Evolutionary conservation across 257 asterid species (phyloP), one percentile per base, ranked within the genome.

Genomic region (Nyctanthes arbortristis): DNA sequence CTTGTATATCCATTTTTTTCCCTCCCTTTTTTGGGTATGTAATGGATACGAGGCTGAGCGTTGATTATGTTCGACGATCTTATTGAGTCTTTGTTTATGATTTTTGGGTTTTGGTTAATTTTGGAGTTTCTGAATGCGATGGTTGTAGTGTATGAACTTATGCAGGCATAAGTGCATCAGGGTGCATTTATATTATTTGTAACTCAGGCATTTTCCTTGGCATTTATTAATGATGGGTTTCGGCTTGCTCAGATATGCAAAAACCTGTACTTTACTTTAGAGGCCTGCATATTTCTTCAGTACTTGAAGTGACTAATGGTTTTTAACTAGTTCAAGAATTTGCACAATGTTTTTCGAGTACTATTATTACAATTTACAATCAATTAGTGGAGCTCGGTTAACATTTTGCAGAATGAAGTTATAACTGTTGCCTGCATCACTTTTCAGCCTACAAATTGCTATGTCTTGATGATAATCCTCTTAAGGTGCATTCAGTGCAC

Each of bases 241-340:
- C n/a, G n/a, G n/a, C n/a, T n/a, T n/a, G n/a, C 61, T 40, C 63
- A 12, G 68, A 78, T 78, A 77, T 52, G 45, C n/a, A 24, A 9
- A 25, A 6, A 20, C 9, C n/a, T n/a, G n/a, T n/a, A n/a, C n/a
- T n/a, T n/a, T n/a, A n/a, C n/a, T n/a, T 12, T 57, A 7, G 28
- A 47, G 7, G 20, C 27, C 20, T 47, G 20, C 27, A 47, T 13
- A 4, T 2, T 47, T 18, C 24, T 20, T 47, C 27, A 4, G 25
- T 16, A 47, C 56, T 1, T 47, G 2, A 43, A 47, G 18, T 47
- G 5, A 11, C 28, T 5, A 16, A 16, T 27, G n/a, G 18, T 47
- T 47, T 47, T 47, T 3, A 10, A 20, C 57, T 11, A 47, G 27
- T 47, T 47, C 27, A 18, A 40, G 10, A 1, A 35, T 35, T 12